Base-by-base conservation (phyloP, 768 basidiomycete genomes). In the Termitomyces sp. region DNA sequence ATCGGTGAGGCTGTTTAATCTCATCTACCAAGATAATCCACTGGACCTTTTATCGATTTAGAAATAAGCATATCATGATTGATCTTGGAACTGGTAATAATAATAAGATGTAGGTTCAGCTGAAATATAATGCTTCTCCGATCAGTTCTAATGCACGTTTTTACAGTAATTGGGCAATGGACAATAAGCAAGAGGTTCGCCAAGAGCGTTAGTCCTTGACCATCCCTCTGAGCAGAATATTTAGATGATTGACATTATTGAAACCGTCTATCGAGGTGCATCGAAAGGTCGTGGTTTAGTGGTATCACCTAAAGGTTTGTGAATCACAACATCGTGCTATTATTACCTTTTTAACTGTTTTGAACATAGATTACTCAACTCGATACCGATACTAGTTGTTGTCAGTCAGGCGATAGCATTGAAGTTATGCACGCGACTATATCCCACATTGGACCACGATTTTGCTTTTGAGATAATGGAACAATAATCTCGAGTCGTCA, bases 51-150 rank as follows among this genome's bases (percentile, higher is more conserved):
- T 43, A 55, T 48, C 66, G 30, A 32, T 42, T 52, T 65, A 96
- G 95, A 44, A 96, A 96, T 73, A 97, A 98, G 70, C 97, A 98
- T 70, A 98, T 98, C 75, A 98, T 98, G 96, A 98, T 99, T 68
- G 97, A 98, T 83, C 75, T 98, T 63, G 95, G 94, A n/a, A 98
- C 95, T 51, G 95, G 95, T 79, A 97, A 98, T 74, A 98, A 98
- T 75, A 98, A 98, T 75, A 98, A 98, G 78, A 97, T 97, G 94
- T 95, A 58, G 63, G 92, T 78, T 30, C 18, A 54, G 30, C n/a
- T 30, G 22, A 13, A 56, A 30, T 38, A 47, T 0, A 32, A 24
- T 38, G 7, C 18, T 36, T 43, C 18, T 56, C 45, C 38, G 24
- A 20, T 35, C n/a, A 16, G 6, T 56, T 35, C 56, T 69, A 50